Percentiles rank a stretch among this genome's conserved stretches.
These are phyloP conservation scores for Clitopilus passeckerianus DNA, from an alignment of 768 basidiomycete genomes.

Conservation along the genomic window DNA sequence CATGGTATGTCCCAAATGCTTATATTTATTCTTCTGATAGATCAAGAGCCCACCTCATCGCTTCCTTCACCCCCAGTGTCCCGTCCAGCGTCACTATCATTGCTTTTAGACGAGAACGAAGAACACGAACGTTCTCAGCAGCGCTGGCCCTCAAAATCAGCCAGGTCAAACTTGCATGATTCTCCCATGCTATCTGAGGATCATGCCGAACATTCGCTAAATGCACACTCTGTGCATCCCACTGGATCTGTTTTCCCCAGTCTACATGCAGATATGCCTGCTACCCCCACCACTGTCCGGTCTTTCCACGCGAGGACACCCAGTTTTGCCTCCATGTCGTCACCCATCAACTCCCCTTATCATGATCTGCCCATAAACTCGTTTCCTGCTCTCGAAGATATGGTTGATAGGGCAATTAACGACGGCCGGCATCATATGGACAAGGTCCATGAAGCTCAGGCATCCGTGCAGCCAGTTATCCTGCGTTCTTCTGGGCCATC, in stretches of 20 bases:
- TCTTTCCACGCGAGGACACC: slow-evolving; percentile 7
- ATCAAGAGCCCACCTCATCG: slow-evolving; percentile 17
- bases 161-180: neutral
- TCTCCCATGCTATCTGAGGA: neutral
- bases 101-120: slow-evolving; percentile 1
- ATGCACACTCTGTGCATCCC: neutral
- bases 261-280: neutral
- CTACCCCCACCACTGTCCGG: slow-evolving; percentile 4
- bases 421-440: slow-evolving; percentile 2
- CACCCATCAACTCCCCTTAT: slow-evolving; percentile 11
- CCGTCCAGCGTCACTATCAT: slow-evolving; percentile 17
- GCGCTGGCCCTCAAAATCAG: neutral
- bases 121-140: neutral
- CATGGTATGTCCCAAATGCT: too few relatives aligned
- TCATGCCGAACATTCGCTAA: neutral
- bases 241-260: neutral
- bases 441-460: neutral
- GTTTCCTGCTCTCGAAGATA: slow-evolving; percentile 12
- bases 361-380: neutral
- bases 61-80: slow-evolving; percentile 26
- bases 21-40: neutral
- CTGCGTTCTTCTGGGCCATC: neutral
- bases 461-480: neutral
- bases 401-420: slow-evolving; percentile 9
- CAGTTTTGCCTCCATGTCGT: slow-evolving; percentile 22